A percentile compares a stretch with the other conserved stretches of the same genome.
Conservation (phyloP, 306 rosid genomes). For the Malus sylvestris region DNA sequence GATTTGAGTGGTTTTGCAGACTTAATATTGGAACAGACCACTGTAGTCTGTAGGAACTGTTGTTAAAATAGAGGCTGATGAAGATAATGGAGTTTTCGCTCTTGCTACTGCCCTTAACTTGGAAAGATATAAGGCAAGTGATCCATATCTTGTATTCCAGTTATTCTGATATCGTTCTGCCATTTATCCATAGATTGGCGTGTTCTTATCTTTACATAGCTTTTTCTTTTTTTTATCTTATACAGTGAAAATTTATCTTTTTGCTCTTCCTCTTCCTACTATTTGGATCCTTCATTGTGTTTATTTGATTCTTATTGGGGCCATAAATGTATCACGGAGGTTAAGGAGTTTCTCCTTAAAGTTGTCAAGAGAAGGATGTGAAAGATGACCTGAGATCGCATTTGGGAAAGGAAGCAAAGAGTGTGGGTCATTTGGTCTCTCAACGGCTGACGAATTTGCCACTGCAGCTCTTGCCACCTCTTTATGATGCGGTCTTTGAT, state of each 20-base stretch:
- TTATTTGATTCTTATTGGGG: slow-evolving; percentile 34
- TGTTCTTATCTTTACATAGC: neutral
- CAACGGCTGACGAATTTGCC: slow-evolving; percentile 78
- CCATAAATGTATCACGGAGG: slow-evolving; percentile 43
- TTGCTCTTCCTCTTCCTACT: no score
- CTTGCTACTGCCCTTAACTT: slow-evolving; percentile 66
- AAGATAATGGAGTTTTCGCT: slow-evolving; percentile 68
- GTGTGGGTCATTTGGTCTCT: slow-evolving; percentile 67
- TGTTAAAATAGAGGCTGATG: slow-evolving; percentile 71
- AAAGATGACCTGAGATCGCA: slow-evolving; percentile 39
- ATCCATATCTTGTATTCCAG: neutral
- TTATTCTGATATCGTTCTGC: neutral
- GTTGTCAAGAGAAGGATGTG: slow-evolving; percentile 38
- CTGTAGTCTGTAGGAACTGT: slow-evolving; percentile 72
- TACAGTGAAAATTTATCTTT: neutral
- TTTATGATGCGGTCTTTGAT: slow-evolving; percentile 74
- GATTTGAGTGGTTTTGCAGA: slow-evolving; percentile 74
- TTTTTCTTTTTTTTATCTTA: neutral
- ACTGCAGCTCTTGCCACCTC: slow-evolving; percentile 75
- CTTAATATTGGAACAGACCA: slow-evolving; percentile 60
- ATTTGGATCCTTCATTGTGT: neutral
- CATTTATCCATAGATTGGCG: neutral
- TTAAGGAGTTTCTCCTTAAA: slow-evolving; percentile 52
- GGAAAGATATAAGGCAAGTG: slow-evolving; percentile 60
- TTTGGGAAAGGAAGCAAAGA: slow-evolving; percentile 47